These are phyloP conservation scores for Bothriochloa decipiens DNA, from an alignment of 176 grass and related monocot species.

Conservation along the genomic window DNA sequence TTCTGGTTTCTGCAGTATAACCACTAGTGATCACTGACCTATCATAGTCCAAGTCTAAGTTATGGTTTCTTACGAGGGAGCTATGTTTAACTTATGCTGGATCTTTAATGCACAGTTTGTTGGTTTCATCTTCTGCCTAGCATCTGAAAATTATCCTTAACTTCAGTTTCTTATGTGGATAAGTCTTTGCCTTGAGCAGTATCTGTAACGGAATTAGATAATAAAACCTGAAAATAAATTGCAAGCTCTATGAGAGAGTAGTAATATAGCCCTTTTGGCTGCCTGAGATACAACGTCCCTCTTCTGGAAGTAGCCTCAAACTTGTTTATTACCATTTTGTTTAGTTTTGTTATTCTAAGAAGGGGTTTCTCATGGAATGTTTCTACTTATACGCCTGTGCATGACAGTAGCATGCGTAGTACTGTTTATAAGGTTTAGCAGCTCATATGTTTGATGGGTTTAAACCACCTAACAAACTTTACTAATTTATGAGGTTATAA, in stretches of 20 bases:
- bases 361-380: background rate
- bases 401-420: background rate
- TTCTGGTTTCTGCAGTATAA: background rate
- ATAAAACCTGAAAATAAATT: background rate
- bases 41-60: background rate
- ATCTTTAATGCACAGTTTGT: background rate
- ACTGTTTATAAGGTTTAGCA: background rate
- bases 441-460: background rate
- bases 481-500: background rate
- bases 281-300: background rate
- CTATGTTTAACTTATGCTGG: background rate
- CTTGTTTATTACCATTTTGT: background rate
- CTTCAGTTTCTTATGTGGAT: background rate
- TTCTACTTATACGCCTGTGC: background rate
- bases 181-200: background rate
- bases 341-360: background rate
- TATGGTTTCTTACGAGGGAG: background rate
- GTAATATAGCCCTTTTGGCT: too few species aligned
- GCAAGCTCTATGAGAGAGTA: too few species aligned
- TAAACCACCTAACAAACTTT: background rate
- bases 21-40: background rate
- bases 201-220: background rate
- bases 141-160: background rate
- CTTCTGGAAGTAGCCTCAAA: background rate
- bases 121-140: background rate